Evolutionary conservation across 176 grass and related monocot genomes (phyloP).

Genomic region (Triticum monococcum): DNA sequence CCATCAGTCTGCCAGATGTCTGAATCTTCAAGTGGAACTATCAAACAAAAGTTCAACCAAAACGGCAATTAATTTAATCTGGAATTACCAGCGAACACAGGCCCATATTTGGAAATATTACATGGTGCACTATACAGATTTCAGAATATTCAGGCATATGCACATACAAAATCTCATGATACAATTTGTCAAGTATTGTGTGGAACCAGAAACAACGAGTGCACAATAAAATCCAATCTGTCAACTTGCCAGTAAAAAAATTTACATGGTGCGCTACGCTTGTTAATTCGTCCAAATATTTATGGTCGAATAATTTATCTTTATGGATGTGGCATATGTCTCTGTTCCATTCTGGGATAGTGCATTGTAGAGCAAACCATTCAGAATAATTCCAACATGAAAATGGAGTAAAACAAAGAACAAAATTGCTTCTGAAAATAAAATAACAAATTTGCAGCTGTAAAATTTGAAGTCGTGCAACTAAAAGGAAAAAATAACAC

Average conservation of each 20-base stretch:
- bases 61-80: conserved; percentile 6
- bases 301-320: not conserved
- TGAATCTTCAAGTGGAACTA: conserved; percentile 66
- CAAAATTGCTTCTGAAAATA: conserved; percentile 1
- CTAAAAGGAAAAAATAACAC: not conserved
- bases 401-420: conserved; percentile 10
- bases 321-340: not conserved
- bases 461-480: not conserved
- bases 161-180: conserved; percentile 13
- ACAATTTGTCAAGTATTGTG: not conserved
- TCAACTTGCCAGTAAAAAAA: not conserved
- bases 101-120: not conserved
- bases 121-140: not conserved
- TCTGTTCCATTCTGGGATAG: not conserved
- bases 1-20: conserved; percentile 73
- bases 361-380: not conserved
- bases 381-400: not conserved
- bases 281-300: not conserved
- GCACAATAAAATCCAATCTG: not conserved
- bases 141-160: not conserved
- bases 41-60: conserved; percentile 33
- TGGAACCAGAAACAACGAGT: not conserved
- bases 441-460: not conserved
- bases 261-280: not conserved
- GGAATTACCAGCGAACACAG: not conserved